Percentiles rank a stretch among this genome's conserved stretches.
phyloP scores from a whole-genome alignment of 805 yeast genomes.

The Sungouiella thailandica region DNA sequence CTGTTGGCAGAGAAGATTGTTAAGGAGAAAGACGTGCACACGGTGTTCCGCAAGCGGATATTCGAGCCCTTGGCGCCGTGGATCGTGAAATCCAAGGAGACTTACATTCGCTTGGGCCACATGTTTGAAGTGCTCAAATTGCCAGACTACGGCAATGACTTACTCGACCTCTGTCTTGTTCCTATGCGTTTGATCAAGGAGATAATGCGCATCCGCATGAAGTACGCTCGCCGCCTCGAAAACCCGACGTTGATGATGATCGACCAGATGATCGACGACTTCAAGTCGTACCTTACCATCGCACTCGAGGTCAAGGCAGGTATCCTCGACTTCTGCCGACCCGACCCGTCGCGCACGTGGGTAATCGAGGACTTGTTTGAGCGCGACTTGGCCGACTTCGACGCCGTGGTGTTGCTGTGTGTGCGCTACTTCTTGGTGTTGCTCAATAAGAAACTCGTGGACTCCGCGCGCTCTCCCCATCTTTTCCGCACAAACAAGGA shows the following conservation, averaged over 20 bases:
- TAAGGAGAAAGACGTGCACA: slow-evolving; percentile 73
- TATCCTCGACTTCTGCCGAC: slow-evolving; percentile 52
- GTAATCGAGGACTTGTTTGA: slow-evolving; percentile 61
- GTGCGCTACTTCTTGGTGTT: slow-evolving; percentile 67
- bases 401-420: slow-evolving; percentile 65
- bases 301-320: slow-evolving; percentile 73
- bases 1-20: slow-evolving; percentile 79
- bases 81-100: slow-evolving; percentile 73
- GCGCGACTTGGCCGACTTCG: slow-evolving; percentile 45
- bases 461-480: slow-evolving; percentile 57
- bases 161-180: slow-evolving; percentile 63
- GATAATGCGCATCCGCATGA: slow-evolving; percentile 65
- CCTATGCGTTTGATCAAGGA: slow-evolving; percentile 80
- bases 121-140: slow-evolving; percentile 63
- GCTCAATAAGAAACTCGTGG: slow-evolving; percentile 71
- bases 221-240: slow-evolving; percentile 70
- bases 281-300: slow-evolving; percentile 67
- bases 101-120: slow-evolving; percentile 57
- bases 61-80: slow-evolving; percentile 72
- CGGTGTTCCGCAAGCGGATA: slow-evolving; percentile 65
- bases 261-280: slow-evolving; percentile 87
- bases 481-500: slow-evolving; percentile 83
- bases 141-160: slow-evolving; percentile 63
- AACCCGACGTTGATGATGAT: slow-evolving; percentile 94
- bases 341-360: slow-evolving; percentile 61